These are phyloP conservation scores for Peronospora tabacina DNA, from an alignment of 352 stramenopile genomes.

Conservation along the genomic window DNA sequence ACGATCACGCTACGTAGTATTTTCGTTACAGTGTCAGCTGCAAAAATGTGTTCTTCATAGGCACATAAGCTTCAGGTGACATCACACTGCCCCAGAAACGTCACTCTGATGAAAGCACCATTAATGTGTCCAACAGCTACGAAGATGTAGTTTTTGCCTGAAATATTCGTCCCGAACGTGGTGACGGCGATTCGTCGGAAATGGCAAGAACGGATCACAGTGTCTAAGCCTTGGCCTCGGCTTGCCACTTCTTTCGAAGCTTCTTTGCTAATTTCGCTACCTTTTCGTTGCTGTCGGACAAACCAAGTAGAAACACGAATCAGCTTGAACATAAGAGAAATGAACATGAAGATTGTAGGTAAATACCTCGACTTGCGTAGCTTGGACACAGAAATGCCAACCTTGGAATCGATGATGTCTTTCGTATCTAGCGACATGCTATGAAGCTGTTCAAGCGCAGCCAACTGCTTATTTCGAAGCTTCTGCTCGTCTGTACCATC, in stretches of 20 bases:
- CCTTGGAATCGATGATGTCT: slow-evolving; percentile 76
- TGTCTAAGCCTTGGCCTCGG: slow-evolving; percentile 25
- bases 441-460: slow-evolving; percentile 47
- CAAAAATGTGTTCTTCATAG: too few relatives aligned
- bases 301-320: slow-evolving; percentile 12
- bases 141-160: slow-evolving; percentile 5
- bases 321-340: not conserved
- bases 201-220: slow-evolving; percentile 1
- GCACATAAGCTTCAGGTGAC: not conserved
- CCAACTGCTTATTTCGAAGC: slow-evolving; percentile 32
- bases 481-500: slow-evolving; percentile 32
- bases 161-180: slow-evolving; percentile 6
- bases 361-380: slow-evolving; percentile 62
- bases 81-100: slow-evolving; percentile 6
- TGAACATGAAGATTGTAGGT: not conserved
- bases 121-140: slow-evolving; percentile 12
- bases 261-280: slow-evolving; percentile 45
- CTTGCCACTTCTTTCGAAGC: slow-evolving; percentile 79
- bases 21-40: slow-evolving; percentile 9
- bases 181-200: slow-evolving; percentile 4
- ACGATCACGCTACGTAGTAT: slow-evolving; percentile 3
- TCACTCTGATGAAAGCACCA: slow-evolving; percentile 6
- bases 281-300: slow-evolving; percentile 47
- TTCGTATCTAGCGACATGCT: slow-evolving; percentile 58
- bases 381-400: slow-evolving; percentile 66